A percentile compares a stretch with the other conserved stretches of the same genome.
Evolutionary conservation across 768 basidiomycete species (phyloP).

Genomic region (Coprinopsis cinerea): DNA sequence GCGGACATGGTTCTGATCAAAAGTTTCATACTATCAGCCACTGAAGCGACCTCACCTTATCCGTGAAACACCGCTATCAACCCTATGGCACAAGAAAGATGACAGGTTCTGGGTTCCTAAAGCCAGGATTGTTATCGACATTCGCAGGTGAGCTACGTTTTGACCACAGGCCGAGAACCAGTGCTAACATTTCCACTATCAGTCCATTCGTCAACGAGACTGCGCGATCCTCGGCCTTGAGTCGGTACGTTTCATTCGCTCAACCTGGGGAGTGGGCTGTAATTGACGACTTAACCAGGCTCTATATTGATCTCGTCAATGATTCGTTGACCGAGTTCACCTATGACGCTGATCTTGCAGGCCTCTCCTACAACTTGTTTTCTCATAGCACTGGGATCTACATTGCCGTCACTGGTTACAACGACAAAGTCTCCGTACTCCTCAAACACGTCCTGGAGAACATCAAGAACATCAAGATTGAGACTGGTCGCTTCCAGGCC

Average conservation of each 20-base stretch:
- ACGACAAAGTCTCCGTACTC: slow-evolving; percentile 81
- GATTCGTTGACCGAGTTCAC: slow-evolving; percentile 88
- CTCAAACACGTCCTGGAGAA: slow-evolving; percentile 66
- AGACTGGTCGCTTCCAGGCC: slow-evolving; percentile 68
- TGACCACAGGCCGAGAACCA: background rate
- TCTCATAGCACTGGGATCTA: slow-evolving; percentile 60
- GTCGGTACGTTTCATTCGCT: slow-evolving; percentile 39
- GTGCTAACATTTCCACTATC: background rate
- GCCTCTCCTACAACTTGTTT: slow-evolving; percentile 67
- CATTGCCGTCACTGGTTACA: slow-evolving; percentile 76
- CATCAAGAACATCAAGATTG: slow-evolving; percentile 56
- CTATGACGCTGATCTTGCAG: slow-evolving; percentile 91
- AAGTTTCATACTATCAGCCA: slow-evolving; percentile 42
- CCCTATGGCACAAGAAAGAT: slow-evolving; percentile 96
- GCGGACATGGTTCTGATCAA: slow-evolving; percentile 7
- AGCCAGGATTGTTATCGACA: slow-evolving; percentile 68
- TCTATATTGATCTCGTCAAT: slow-evolving; percentile 80
- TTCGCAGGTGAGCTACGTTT: slow-evolving; percentile 63
- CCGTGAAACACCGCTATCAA: slow-evolving; percentile 60
- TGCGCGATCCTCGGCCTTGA: slow-evolving; percentile 67
- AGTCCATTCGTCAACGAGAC: slow-evolving; percentile 58
- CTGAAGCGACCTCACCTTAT: slow-evolving; percentile 71
- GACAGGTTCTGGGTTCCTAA: slow-evolving; percentile 95
- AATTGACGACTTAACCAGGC: slow-evolving; percentile 30
- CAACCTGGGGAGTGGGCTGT: background rate